A percentile compares a stretch with the other conserved stretches of the same genome.
These are phyloP conservation scores for Aspergillus hancockii DNA, from an alignment of 495 filamentous ascomycete species.

Conservation along the genomic window DNA sequence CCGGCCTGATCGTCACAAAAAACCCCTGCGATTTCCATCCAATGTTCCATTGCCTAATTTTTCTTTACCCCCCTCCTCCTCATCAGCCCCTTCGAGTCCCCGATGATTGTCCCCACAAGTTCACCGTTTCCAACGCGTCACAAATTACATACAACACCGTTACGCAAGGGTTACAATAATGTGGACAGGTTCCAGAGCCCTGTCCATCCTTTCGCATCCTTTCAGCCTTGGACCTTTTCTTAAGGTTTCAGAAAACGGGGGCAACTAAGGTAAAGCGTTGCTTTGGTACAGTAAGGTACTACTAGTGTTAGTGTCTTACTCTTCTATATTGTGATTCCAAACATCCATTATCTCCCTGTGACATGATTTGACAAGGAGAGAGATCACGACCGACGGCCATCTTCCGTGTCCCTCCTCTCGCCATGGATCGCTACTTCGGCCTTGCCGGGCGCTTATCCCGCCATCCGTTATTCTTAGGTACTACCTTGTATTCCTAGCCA, in stretches of 20 bases:
- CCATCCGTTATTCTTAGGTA: slow-evolving; percentile 7
- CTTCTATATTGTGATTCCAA: slow-evolving; percentile 2
- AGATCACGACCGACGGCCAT: neutral
- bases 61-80: slow-evolving; percentile 13
- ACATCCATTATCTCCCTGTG: neutral
- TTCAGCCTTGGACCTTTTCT: neutral
- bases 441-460: slow-evolving; percentile 18
- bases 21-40: slow-evolving; percentile 2
- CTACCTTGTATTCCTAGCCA: slow-evolving; percentile 6
- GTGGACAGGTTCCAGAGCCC: slow-evolving; percentile 1
- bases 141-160: slow-evolving; percentile 21
- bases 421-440: slow-evolving; percentile 9
- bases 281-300: slow-evolving; percentile 1
- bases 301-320: slow-evolving; percentile 5
- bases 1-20: slow-evolving; percentile 31
- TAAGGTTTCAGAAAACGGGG: slow-evolving; percentile 2
- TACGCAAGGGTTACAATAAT: slow-evolving; percentile 47
- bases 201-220: neutral
- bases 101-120: slow-evolving; percentile 29
- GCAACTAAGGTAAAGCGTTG: neutral
- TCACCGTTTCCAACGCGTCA: slow-evolving; percentile 34
- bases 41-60: slow-evolving; percentile 3
- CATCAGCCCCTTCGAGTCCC: slow-evolving; percentile 21
- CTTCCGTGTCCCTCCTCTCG: slow-evolving; percentile 5
- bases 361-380: slow-evolving; percentile 6